These are phyloP conservation scores for Penicillium sp. DNA, from an alignment of 2,329 filamentous ascomycete genomes.

Conservation along the genomic window DNA sequence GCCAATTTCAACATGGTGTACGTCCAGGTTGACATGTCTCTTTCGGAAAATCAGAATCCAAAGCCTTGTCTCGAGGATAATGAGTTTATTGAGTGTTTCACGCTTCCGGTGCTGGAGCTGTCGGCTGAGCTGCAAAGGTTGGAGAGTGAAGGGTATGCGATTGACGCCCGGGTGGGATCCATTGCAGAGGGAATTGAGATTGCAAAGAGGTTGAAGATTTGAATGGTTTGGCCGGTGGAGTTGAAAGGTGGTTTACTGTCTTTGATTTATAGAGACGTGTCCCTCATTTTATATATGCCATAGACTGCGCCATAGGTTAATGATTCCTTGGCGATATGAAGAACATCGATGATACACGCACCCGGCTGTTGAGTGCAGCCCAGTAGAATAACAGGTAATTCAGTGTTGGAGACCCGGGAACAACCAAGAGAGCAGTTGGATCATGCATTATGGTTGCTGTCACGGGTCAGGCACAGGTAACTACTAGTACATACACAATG, in stretches of 20 bases:
- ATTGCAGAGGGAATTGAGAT: slow-evolving; percentile 75
- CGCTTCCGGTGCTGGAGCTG: slow-evolving; percentile 60
- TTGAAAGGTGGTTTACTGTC: not conserved
- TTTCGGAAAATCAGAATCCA: slow-evolving; percentile 65
- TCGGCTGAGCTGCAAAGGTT: slow-evolving; percentile 65
- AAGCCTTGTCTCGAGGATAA: slow-evolving; percentile 70
- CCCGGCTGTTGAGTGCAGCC: not conserved
- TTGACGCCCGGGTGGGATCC: slow-evolving; percentile 74
- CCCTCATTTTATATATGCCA: not conserved
- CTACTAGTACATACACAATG: not conserved
- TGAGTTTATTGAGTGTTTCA: slow-evolving; percentile 78
- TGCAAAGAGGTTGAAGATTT: slow-evolving; percentile 50
- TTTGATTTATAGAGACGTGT: not conserved
- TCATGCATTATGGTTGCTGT: not conserved
- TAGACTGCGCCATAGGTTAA: not conserved
- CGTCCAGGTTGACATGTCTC: slow-evolving; percentile 65
- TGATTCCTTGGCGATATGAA: not conserved
- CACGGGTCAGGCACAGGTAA: not conserved
- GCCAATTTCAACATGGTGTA: slow-evolving; percentile 59
- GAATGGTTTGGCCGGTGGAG: not conserved
- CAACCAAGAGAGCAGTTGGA: not conserved
- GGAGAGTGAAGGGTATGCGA: slow-evolving; percentile 68
- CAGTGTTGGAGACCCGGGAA: not conserved
- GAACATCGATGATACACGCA: not conserved
- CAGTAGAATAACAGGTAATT: no score